phyloP scores from a whole-genome alignment of 805 yeast genomes.

The Candida caryicola region DNA sequence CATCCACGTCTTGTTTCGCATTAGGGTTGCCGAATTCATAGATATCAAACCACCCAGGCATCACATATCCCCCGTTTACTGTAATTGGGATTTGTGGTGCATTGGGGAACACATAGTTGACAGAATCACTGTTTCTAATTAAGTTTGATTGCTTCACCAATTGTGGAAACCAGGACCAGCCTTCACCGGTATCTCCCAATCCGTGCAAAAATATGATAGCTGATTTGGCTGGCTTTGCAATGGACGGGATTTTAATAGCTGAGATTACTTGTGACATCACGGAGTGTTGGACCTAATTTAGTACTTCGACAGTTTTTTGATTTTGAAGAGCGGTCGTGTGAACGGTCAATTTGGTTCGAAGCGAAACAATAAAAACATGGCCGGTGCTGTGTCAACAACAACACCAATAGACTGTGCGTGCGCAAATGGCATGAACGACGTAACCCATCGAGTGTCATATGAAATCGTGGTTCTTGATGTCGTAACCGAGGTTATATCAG shows the following conservation, averaged over 20 bases:
- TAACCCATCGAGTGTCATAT: too few relatives aligned
- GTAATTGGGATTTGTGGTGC: constrained; percentile 78
- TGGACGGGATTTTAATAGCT: constrained; percentile 30
- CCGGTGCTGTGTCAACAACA: too few relatives aligned
- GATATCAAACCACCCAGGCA: constrained; percentile 91
- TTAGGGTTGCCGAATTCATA: constrained; percentile 48
- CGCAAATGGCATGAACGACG: too few relatives aligned
- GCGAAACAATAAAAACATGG: too few relatives aligned
- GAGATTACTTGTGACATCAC: constrained; percentile 11
- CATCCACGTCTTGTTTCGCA: constrained; percentile 50
- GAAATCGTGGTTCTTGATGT: too few relatives aligned
- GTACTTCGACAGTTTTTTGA: too few relatives aligned
- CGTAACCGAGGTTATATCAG: too few relatives aligned
- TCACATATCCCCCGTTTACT: constrained; percentile 57
- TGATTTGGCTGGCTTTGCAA: constrained; percentile 32
- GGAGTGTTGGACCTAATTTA: too few relatives aligned
- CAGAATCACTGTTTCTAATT: constrained; percentile 46
- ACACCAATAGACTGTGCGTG: too few relatives aligned
- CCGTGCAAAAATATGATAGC: constrained; percentile 84
- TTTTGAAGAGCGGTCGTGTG: too few relatives aligned
- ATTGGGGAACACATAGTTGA: constrained; percentile 81
- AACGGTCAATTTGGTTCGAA: too few relatives aligned
- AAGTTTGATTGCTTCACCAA: constrained; percentile 44
- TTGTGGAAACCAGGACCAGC: constrained; percentile 83
- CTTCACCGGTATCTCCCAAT: constrained; percentile 85